Percentiles rank a stretch among this genome's conserved stretches.
phyloP scores from a whole-genome alignment of 805 yeast genomes.

The Ogataea allantospora region DNA sequence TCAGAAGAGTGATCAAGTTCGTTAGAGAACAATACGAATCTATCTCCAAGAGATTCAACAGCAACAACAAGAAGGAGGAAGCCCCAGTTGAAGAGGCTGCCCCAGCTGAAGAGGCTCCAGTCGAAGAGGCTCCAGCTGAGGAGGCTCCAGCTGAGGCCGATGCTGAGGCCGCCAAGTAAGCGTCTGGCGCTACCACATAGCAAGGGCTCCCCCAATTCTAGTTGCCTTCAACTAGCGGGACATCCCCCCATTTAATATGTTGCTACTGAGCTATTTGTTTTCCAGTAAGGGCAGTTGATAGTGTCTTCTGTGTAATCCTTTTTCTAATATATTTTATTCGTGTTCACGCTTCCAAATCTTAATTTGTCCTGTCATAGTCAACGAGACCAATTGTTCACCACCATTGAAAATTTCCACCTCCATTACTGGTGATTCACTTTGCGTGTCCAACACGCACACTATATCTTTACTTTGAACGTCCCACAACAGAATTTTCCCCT shows the following conservation, averaged over 20 bases:
- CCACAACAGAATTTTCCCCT: slow-evolving; percentile 58
- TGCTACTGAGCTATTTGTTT: slow-evolving; percentile 15
- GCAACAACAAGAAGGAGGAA: slow-evolving; percentile 16
- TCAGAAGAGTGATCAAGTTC: slow-evolving; percentile 34
- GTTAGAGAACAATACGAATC: slow-evolving; percentile 33
- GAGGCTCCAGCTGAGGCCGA: slow-evolving; percentile 21
- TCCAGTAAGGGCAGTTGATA: slow-evolving; percentile 17
- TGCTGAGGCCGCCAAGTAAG: slow-evolving; percentile 17
- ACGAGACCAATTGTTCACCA: slow-evolving; percentile 38
- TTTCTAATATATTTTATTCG: slow-evolving; percentile 14
- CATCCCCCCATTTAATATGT: slow-evolving; percentile 4
- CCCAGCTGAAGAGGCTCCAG: slow-evolving; percentile 14
- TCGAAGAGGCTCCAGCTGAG: slow-evolving; percentile 17
- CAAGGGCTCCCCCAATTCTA: slow-evolving; percentile 14
- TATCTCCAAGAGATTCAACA: slow-evolving; percentile 30
- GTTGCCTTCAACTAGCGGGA: slow-evolving; percentile 18
- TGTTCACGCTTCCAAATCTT: slow-evolving; percentile 24
- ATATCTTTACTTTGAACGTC: slow-evolving; percentile 60
- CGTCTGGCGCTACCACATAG: slow-evolving; percentile 2
- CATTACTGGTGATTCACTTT: slow-evolving; percentile 31
- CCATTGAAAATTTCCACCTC: slow-evolving; percentile 39
- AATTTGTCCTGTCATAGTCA: slow-evolving; percentile 33
- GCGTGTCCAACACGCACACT: slow-evolving; percentile 24
- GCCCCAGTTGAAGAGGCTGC: slow-evolving; percentile 15
- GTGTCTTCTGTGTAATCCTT: slow-evolving; percentile 19